Conservation (phyloP, 805 yeast genomes). For the Monosporozyma aerobia region DNA sequence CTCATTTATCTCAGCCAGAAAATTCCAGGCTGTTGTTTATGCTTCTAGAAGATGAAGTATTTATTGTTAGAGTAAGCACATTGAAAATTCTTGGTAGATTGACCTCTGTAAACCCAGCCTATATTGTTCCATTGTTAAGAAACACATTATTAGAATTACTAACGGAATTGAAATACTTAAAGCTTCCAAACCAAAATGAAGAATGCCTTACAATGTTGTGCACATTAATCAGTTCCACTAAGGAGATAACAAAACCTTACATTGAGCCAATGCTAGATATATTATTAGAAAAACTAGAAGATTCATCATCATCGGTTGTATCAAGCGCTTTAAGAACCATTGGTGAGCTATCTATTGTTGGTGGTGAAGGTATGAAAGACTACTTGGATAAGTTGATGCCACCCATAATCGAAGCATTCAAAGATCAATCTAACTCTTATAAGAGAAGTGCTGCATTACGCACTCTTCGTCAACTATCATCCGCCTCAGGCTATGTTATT, state of each 20-base stretch:
- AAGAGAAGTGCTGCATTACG: constrained; percentile 82
- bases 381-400: constrained; percentile 76
- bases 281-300: constrained; percentile 64
- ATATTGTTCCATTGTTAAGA: constrained; percentile 82
- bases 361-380: constrained; percentile 71
- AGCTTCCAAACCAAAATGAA: constrained; percentile 63
- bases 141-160: constrained; percentile 74
- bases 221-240: constrained; percentile 63
- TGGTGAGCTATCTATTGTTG: constrained; percentile 79
- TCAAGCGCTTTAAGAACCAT: constrained; percentile 74
- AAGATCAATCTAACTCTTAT: constrained; percentile 75
- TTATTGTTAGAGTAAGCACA: constrained; percentile 67
- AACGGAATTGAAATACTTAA: constrained; percentile 74
- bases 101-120: constrained; percentile 82
- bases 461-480: constrained; percentile 76
- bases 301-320: constrained; percentile 66
- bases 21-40: constrained; percentile 74
- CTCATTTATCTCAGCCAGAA: constrained; percentile 86
- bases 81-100: constrained; percentile 73
- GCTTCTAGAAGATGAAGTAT: constrained; percentile 81
- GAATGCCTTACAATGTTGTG: constrained; percentile 73
- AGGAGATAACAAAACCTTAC: constrained; percentile 74
- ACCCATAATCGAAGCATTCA: constrained; percentile 70
- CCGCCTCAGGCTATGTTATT: constrained; percentile 87
- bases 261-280: constrained; percentile 81